Conservation (phyloP, 495 filamentous ascomycete species). For the Xylaria intraflava region DNA sequence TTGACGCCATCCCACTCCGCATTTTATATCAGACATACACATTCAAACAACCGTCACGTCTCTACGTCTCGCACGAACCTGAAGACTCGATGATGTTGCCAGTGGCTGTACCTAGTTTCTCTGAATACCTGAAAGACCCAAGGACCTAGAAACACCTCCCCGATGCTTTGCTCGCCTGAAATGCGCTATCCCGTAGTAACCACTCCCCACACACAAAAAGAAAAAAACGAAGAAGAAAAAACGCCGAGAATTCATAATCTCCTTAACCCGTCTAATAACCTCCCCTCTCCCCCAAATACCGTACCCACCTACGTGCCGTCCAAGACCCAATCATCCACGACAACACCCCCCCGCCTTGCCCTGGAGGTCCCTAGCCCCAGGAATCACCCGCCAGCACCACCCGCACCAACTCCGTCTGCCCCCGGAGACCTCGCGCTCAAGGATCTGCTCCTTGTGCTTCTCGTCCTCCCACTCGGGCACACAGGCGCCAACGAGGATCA, state of each 20-base stretch:
- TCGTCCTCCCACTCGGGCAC: slow-evolving; percentile 81
- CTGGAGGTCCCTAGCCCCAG: slow-evolving; percentile 32
- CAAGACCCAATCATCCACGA: neutral
- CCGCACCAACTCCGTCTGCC: slow-evolving; percentile 57
- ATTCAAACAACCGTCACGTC: neutral
- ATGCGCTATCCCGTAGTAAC: neutral
- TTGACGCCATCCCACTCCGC: neutral
- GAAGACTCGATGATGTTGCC: neutral
- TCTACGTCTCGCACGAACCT: no score
- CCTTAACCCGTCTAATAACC: no score
- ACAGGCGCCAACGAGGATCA: slow-evolving; percentile 69
- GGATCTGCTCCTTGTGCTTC: slow-evolving; percentile 46
- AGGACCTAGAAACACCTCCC: slow-evolving; percentile 8
- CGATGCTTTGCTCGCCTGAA: neutral
- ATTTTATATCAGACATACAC: slow-evolving; percentile 7
- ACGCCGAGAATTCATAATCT: no score
- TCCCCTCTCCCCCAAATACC: no score
- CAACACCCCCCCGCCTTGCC: neutral
- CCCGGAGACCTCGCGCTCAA: slow-evolving; percentile 51
- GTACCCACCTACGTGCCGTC: neutral
- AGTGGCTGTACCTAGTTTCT: neutral
- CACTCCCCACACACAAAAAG: no score
- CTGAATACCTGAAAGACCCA: slow-evolving; percentile 12
- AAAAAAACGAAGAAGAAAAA: no score
- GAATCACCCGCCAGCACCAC: slow-evolving; percentile 59